Base-by-base conservation (phyloP, 371 early-diverging fungal species). In the Haplosporangium sp. region DNA sequence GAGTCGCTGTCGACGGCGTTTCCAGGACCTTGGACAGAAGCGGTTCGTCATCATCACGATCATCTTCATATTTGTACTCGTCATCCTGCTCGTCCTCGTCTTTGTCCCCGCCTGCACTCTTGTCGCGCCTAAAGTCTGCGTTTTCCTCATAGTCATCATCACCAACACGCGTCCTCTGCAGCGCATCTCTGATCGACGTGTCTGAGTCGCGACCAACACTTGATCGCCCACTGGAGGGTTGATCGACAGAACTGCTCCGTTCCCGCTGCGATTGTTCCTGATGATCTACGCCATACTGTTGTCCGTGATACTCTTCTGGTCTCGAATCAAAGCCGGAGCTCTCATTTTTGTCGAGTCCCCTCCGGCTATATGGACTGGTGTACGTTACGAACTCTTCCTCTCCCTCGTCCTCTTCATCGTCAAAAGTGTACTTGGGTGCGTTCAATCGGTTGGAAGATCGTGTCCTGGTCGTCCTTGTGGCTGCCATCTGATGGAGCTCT, bases 151-250 rank as follows among this genome's bases (percentile, higher is more conserved):
- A 1, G 18, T 61, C 63, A 1, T 40, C 72, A 10, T 59, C 68
- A 5, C 21, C 62, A 13, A 74, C 62, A 21, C 69, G 70, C 1
- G 79, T 62, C 8, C 69, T 48, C 41, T 69, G 68, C 8, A 79
- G 41, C 6, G 80, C 80, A 13, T 62, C 66, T 3, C 73, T 52
- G 48, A 79, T 68, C 9, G 79, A 79, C 3, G 69, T 48, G 48
- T 79, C 80, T 1, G 80, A 79, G 18, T 72, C 69, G 5, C 55
- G 68, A 18, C 61, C 80, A 29, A 72, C 64, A 43, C 80, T 79
- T 6, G 73, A 73, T 14, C 72, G 67, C 6, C 43, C 41, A 36
- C 67, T 70, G 18, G 55, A 62, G n/a, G 7, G 21, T 4, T 42
- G 37, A 21, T 60, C 65, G 5, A 14, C 63, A 8, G 64, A 64